Conservation (phyloP, 495 filamentous ascomycete genomes). For the Alectoria sarmentosa region DNA sequence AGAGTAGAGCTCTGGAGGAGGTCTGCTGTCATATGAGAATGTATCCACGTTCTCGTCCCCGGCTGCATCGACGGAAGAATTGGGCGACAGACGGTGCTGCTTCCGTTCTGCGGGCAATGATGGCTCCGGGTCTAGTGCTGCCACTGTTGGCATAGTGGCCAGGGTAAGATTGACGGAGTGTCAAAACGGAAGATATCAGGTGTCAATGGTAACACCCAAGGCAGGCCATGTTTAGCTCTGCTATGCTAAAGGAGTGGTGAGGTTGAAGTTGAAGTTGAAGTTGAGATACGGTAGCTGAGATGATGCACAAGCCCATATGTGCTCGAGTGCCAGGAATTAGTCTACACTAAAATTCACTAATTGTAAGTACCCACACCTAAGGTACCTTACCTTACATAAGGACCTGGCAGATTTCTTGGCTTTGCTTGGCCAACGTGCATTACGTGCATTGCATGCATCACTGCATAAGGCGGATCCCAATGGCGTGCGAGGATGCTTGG, state of each 20-base stretch:
- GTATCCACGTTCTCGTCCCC: conserved; percentile 20
- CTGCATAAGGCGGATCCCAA: too few species aligned
- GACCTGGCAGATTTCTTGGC: too few species aligned
- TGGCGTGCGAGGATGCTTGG: too few species aligned
- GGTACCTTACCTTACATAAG: too few species aligned
- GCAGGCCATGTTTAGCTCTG: neutral
- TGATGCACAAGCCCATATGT: neutral
- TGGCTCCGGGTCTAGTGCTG: conserved; percentile 14
- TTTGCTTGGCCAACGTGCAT: neutral
- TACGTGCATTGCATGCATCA: too few species aligned
- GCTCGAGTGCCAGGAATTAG: too few species aligned
- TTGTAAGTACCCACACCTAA: too few species aligned
- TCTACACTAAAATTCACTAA: too few species aligned
- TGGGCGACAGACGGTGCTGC: conserved; percentile 27
- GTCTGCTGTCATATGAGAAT: neutral
- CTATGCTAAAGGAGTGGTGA: neutral
- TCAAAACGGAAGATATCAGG: neutral
- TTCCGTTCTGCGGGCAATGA: conserved; percentile 25
- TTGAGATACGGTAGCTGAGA: too few species aligned
- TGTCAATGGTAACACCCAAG: neutral
- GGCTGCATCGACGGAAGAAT: conserved; percentile 30
- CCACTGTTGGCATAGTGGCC: conserved; percentile 13
- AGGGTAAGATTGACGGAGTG: neutral
- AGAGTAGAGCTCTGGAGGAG: conserved; percentile 16
- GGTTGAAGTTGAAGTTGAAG: too few species aligned